phyloP scores from a whole-genome alignment of 495 filamentous ascomycete genomes.

The Zalerion maritima region DNA sequence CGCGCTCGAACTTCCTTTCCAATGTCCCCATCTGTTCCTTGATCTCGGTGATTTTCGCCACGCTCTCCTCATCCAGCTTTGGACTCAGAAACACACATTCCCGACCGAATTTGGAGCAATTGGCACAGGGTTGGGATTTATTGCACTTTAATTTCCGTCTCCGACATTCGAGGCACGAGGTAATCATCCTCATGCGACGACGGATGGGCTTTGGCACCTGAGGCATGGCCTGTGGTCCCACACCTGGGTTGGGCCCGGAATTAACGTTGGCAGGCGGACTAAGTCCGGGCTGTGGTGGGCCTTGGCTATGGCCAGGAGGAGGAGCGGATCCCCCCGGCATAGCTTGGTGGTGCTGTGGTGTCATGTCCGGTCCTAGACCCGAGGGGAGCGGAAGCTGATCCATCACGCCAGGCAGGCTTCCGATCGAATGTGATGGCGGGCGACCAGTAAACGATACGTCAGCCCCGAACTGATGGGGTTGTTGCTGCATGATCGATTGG shows the following conservation, averaged over 20 bases:
- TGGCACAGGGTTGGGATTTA: slow-evolving; percentile 56
- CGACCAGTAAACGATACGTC: too few species aligned
- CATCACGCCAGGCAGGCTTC: too few species aligned
- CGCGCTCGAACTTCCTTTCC: slow-evolving; percentile 44
- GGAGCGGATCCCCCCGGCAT: too few species aligned
- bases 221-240: slow-evolving; percentile 10
- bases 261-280: too few species aligned
- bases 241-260: slow-evolving; percentile 13
- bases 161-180: slow-evolving; percentile 56
- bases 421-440: too few species aligned
- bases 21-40: slow-evolving; percentile 56
- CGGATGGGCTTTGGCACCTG: slow-evolving; percentile 33
- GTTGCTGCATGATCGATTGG: too few species aligned
- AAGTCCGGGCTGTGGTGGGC: too few species aligned
- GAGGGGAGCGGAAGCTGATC: too few species aligned
- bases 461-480: too few species aligned
- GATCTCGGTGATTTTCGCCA: slow-evolving; percentile 47
- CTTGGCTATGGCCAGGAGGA: too few species aligned
- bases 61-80: slow-evolving; percentile 43
- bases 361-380: too few species aligned
- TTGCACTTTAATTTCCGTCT: slow-evolving; percentile 70
- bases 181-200: slow-evolving; percentile 53
- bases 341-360: too few species aligned
- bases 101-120: slow-evolving; percentile 46
- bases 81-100: slow-evolving; percentile 52